Percentiles rank a stretch among this genome's conserved stretches.
These are phyloP conservation scores for Globisporangium uncinulatum DNA, from an alignment of 352 stramenopile genomes.

Conservation along the genomic window DNA sequence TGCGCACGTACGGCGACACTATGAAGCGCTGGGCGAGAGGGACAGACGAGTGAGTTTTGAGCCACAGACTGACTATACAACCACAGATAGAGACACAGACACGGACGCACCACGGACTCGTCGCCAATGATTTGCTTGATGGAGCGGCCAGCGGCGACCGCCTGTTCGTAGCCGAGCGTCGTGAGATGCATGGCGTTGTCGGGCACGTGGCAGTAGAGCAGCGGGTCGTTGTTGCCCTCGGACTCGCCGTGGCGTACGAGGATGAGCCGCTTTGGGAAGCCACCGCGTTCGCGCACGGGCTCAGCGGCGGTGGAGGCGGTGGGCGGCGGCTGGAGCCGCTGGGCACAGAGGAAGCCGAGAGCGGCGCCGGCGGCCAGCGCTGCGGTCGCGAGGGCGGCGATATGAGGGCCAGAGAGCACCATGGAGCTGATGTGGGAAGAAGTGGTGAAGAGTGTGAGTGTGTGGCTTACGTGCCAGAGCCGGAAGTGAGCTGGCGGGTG, in stretches of 20 bases:
- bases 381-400: constrained; percentile 37
- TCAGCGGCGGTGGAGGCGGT: constrained; percentile 4
- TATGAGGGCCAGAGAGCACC: constrained; percentile 37
- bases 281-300: constrained; percentile 20
- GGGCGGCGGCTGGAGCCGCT: background rate
- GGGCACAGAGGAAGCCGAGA: constrained; percentile 26
- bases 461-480: background rate
- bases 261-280: constrained; percentile 72
- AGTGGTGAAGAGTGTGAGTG: background rate
- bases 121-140: constrained; percentile 80
- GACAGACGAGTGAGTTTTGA: constrained; percentile 2
- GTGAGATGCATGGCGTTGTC: constrained; percentile 86
- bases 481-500: background rate
- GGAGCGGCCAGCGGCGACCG: constrained; percentile 48
- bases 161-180: constrained; percentile 70
- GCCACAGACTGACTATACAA: background rate
- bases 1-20: constrained; percentile 80
- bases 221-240: constrained; percentile 82
- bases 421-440: constrained; percentile 14
- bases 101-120: constrained; percentile 49
- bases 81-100: background rate
- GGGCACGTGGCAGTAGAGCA: constrained; percentile 63
- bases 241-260: constrained; percentile 82
- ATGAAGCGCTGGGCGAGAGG: constrained; percentile 56
- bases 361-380: constrained; percentile 30